Base-by-base conservation (phyloP, 78 protist genomes). In the slime mould (Dictyostelium discoideum) region DNA sequence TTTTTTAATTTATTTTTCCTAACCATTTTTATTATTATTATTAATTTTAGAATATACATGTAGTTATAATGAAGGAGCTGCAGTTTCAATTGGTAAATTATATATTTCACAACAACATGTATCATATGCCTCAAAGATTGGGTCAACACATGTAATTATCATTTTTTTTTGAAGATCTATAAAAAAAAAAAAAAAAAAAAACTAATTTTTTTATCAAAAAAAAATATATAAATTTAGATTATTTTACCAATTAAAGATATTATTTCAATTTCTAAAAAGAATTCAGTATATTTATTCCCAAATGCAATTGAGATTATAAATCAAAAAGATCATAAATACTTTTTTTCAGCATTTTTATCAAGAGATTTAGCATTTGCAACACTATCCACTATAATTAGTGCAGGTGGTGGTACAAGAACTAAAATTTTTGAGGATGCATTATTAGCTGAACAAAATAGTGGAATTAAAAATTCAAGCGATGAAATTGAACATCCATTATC, bases 101-200 rank as follows among this genome's bases (percentile, higher is more conserved):
- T 90, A 90, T 82, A 90, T 90, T 73, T 90, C 95, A 73, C 95
- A 90, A 90, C 82, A 90, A 7, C 95, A 90, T 82, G 95, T 90
- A 26, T 90, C 95, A 20, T 90, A 90, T 82, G 80, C 95, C 63
- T 77, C 95, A 50, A 90, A 90, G 46, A 60, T 90, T 29, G 95
- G 95, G 1, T 82, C 89, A 29, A 90, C 95, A 11, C 88, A 90
- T 29, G 85, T 81, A 81, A 24, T 13, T 81, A 48, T 40, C 22
- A 42, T 18, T 24, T 22, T 74, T 18, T 37, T 76, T 40, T 6
- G 20, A 18, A 37, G 24, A 74, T 24, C 2, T 20, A 54, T 3
- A 22, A 1, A 54, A 54, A 54, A 60, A 60, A 60, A 60, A 16
- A 60, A 60, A 60, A 3, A 20, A 60, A 60, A 20, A 0, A 69